Base-by-base conservation (phyloP, 352 stramenopile genomes). In the Lagenidium sp. region DNA sequence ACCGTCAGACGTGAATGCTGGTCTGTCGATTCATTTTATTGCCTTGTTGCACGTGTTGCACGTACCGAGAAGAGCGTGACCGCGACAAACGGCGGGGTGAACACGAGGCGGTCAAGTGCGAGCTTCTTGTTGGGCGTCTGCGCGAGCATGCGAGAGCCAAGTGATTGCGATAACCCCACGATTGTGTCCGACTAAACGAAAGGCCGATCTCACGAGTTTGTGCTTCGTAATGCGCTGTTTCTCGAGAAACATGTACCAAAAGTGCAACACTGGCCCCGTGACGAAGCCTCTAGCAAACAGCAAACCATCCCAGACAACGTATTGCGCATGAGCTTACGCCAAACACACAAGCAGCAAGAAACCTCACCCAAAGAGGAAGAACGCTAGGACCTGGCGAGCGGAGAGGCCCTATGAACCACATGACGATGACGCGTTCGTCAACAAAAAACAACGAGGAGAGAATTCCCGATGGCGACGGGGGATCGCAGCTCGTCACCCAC, bases 91-190 rank as follows among this genome's bases (percentile, higher is more conserved):
- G 75, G 75, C 4, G 75, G 75, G 12, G 75, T 85, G 55, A 76
- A 77, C 22, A 81, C 18, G 10, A 87, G 46, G 32, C 75, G 75
- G 40, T 87, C 75, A 10, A 85, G 50, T 7, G 85, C 25, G 4
- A 87, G 61, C 54, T 87, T 87, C 41, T 82, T 76, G 63, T 81
- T 87, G n/a, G 71, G 53, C 0, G 71, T 82, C 75, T 87, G 51
- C n/a, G n/a, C n/a, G n/a, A n/a, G n/a, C n/a, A n/a, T n/a, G n/a
- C n/a, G n/a, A n/a, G n/a, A n/a, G n/a, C n/a, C n/a, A n/a, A n/a
- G n/a, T n/a, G n/a, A n/a, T n/a, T n/a, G n/a, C n/a, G n/a, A n/a
- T n/a, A n/a, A n/a, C n/a, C n/a, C n/a, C n/a, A n/a, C n/a, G n/a
- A n/a, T n/a, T n/a, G n/a, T n/a, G n/a, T n/a, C 7, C 15, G 29